Evolutionary conservation across 495 filamentous ascomycete species (phyloP).

Genomic region (Penicillium paradoxum): DNA sequence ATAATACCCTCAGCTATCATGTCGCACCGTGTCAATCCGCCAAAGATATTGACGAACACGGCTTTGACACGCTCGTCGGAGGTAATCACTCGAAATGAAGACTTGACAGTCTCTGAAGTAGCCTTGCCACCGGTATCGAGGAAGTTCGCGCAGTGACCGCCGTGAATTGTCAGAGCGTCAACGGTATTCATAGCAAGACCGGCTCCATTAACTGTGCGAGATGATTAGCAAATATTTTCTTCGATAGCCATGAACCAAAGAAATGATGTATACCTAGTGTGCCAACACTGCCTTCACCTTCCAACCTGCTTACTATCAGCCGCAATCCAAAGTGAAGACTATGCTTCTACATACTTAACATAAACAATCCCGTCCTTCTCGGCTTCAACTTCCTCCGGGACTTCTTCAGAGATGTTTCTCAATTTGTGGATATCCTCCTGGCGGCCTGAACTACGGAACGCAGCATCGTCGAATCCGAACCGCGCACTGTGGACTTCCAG

Average conservation of each 20-base stretch:
- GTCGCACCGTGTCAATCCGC: constrained; percentile 75
- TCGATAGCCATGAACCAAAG: not conserved
- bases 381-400: constrained; percentile 58
- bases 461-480: constrained; percentile 77
- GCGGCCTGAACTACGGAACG: constrained; percentile 58
- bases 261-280: constrained; percentile 48
- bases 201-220: constrained; percentile 66
- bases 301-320: constrained; percentile 27
- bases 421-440: constrained; percentile 60
- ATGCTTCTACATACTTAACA: constrained; percentile 41
- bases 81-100: constrained; percentile 67
- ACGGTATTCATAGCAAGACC: constrained; percentile 92
- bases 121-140: constrained; percentile 89
- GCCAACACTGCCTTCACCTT: constrained; percentile 56
- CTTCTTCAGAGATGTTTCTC: constrained; percentile 47
- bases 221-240: not conserved
- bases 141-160: constrained; percentile 71
- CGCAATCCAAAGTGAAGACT: not conserved
- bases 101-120: constrained; percentile 76
- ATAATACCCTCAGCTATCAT: constrained; percentile 88
- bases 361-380: constrained; percentile 72
- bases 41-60: constrained; percentile 89
- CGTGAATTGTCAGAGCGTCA: constrained; percentile 65
- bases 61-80: constrained; percentile 64
- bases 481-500: constrained; percentile 47